Evolutionary conservation across 1,139 yeast species (phyloP).

Genomic region (Blastobotrys elegans): DNA sequence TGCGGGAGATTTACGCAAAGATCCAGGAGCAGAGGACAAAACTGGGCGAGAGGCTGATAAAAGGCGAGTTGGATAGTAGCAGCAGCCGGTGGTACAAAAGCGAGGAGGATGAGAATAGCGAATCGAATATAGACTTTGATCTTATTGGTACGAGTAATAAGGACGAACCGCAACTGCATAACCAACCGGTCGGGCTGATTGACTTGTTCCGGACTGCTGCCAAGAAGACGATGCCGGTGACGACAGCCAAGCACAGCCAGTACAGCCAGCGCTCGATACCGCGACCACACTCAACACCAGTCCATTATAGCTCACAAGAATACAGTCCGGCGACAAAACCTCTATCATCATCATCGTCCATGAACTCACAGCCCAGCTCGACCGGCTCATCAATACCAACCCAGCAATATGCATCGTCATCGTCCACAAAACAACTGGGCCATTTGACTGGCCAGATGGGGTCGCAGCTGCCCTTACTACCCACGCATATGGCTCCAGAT

Average conservation of each 20-base stretch:
- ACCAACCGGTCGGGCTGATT: conserved; percentile 13
- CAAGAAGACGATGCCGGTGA: not conserved
- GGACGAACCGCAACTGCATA: not conserved
- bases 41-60: conserved; percentile 19
- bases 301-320: not conserved
- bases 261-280: not conserved
- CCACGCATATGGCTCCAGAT: conserved; percentile 18
- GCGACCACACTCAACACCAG: not conserved
- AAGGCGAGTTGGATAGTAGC: conserved; percentile 13
- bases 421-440: conserved; percentile 2
- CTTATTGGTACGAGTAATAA: conserved; percentile 6
- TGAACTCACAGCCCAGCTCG: conserved; percentile 1
- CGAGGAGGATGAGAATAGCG: not conserved
- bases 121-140: conserved; percentile 13
- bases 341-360: not conserved
- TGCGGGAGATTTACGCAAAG: conserved; percentile 45
- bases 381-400: not conserved
- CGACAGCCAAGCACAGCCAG: not conserved
- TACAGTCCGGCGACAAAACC: not conserved
- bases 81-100: not conserved
- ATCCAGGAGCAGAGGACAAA: conserved; percentile 33
- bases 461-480: conserved; percentile 9
- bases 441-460: conserved; percentile 7
- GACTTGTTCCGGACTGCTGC: conserved; percentile 20
- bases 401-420: not conserved